A percentile compares a stretch with the other conserved stretches of the same genome.
phyloP scores from a whole-genome alignment of 371 early-diverging fungal genomes.

The Mucor plumbeus region DNA sequence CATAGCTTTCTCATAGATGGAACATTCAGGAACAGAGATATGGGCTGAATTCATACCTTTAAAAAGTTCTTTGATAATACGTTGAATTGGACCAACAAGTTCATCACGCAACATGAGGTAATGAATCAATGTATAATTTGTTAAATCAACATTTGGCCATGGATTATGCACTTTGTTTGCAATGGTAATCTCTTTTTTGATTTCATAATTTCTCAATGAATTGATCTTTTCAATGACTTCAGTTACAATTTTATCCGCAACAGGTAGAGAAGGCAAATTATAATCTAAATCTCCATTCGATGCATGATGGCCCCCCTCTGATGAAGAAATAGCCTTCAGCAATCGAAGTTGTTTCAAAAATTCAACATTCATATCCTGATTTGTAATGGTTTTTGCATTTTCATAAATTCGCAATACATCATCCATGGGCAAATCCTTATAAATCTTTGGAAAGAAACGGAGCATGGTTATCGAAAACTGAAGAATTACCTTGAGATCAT shows the following conservation, averaged over 20 bases:
- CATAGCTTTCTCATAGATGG: background rate
- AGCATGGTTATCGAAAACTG: background rate
- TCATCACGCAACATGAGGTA: conserved; percentile 40
- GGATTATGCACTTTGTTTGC: conserved; percentile 15
- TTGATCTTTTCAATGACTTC: conserved; percentile 13
- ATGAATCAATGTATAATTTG: conserved; percentile 31
- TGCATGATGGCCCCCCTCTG: background rate
- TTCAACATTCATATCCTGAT: background rate
- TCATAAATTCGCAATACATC: conserved; percentile 9
- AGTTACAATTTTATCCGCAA: background rate
- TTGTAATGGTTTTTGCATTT: background rate
- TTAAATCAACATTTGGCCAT: conserved; percentile 25
- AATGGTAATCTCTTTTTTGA: background rate
- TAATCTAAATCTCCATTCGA: background rate
- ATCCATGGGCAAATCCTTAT: conserved; percentile 4
- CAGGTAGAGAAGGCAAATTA: conserved; percentile 12
- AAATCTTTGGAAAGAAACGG: background rate
- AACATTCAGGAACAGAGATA: background rate
- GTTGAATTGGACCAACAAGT: conserved; percentile 29
- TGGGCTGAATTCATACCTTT: background rate
- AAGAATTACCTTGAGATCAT: conserved; percentile 8
- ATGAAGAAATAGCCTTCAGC: background rate
- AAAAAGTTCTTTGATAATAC: conserved; percentile 11
- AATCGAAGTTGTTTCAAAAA: background rate
- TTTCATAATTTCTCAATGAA: background rate